These are phyloP conservation scores for Tricholoma saponaceum DNA, from an alignment of 768 basidiomycete species.

Conservation along the genomic window DNA sequence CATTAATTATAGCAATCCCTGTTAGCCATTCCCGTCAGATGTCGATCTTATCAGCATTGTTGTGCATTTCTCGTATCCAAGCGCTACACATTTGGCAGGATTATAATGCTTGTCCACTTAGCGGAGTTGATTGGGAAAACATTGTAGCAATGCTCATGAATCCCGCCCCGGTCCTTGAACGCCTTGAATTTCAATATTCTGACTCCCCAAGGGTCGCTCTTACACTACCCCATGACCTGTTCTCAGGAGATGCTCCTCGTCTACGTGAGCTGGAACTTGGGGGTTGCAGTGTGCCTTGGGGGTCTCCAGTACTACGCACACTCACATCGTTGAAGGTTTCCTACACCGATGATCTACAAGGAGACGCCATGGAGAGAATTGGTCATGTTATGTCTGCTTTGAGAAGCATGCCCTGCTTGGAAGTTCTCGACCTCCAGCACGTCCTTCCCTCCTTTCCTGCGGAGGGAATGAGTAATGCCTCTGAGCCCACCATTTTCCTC, in stretches of 20 bases:
- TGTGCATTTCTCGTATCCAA: neutral
- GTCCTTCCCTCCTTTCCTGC: no score
- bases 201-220: neutral
- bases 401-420: no score
- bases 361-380: no score
- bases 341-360: no score
- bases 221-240: slow-evolving; percentile 21
- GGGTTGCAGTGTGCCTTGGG: slow-evolving; percentile 30
- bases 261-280: slow-evolving; percentile 32
- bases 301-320: slow-evolving; percentile 27
- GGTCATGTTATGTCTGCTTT: no score
- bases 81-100: neutral
- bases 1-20: neutral
- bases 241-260: slow-evolving; percentile 27
- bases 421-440: no score
- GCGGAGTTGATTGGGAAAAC: neutral
- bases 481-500: no score
- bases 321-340: slow-evolving; percentile 32
- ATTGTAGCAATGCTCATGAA: neutral
- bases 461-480: no score
- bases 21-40: neutral
- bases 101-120: neutral
- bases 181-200: neutral
- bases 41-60: neutral
- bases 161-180: slow-evolving; percentile 4